Conservation (phyloP, 495 filamentous ascomycete species). For the Aspergillus cristatus region DNA sequence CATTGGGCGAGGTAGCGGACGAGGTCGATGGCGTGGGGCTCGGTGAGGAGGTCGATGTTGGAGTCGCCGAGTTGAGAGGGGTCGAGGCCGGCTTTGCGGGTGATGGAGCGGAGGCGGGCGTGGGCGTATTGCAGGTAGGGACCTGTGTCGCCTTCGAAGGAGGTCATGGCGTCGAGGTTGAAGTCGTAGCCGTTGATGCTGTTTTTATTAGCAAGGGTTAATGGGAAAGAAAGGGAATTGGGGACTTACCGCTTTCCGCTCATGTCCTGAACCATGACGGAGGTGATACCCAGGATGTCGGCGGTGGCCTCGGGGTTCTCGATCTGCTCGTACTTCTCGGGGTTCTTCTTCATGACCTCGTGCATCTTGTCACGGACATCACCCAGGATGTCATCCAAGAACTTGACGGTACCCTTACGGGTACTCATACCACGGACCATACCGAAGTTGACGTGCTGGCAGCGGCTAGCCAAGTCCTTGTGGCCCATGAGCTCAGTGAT, state of each 20-base stretch:
- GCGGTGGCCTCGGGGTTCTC: conserved; percentile 46
- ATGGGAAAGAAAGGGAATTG: background rate
- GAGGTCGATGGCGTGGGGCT: conserved; percentile 48
- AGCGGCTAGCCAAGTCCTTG: conserved; percentile 50
- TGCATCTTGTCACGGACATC: conserved; percentile 63
- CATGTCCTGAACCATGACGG: conserved; percentile 69
- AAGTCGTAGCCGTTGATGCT: conserved; percentile 61
- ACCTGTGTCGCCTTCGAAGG: conserved; percentile 63
- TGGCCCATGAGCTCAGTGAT: conserved; percentile 58
- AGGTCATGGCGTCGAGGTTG: conserved; percentile 58
- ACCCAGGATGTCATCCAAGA: conserved; percentile 57
- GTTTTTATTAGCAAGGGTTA: conserved; percentile 7
- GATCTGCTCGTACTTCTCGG: conserved; percentile 56
- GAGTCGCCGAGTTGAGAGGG: conserved; percentile 37
- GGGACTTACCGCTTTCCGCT: conserved; percentile 52
- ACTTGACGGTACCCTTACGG: conserved; percentile 59
- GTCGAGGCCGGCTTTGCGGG: conserved; percentile 40
- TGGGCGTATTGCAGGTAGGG: conserved; percentile 64
- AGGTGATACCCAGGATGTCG: conserved; percentile 53
- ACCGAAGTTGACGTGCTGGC: conserved; percentile 66
- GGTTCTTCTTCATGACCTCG: conserved; percentile 59
- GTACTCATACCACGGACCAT: conserved; percentile 66
- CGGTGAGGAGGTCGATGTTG: conserved; percentile 48
- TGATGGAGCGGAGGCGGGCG: conserved; percentile 57
- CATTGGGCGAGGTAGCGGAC: conserved; percentile 51